Percentiles rank a stretch among this genome's conserved stretches.
These are phyloP conservation scores for Hemerocallis citrina DNA, from an alignment of 106 monocot genomes.

Conservation along the genomic window DNA sequence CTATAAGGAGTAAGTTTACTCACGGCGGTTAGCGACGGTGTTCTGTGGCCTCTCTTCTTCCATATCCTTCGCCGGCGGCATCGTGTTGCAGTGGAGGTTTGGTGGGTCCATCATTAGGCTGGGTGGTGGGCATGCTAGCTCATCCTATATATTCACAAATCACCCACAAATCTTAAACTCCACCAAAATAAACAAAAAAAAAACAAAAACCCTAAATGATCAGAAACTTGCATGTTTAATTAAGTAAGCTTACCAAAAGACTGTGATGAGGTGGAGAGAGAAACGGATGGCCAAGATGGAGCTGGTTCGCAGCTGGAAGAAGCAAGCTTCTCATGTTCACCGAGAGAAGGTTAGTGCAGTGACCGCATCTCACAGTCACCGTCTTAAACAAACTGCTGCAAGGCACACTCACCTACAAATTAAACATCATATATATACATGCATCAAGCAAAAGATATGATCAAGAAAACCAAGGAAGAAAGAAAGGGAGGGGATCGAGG, in stretches of 20 bases:
- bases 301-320: conserved; percentile 49
- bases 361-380: conserved; percentile 89
- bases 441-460: too few species aligned
- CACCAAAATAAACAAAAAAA: background rate
- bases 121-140: conserved; percentile 42
- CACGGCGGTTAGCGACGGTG: conserved; percentile 76
- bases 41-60: conserved; percentile 42
- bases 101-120: conserved; percentile 47
- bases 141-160: conserved; percentile 3
- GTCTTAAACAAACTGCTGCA: conserved; percentile 90
- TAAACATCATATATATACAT: too few species aligned
- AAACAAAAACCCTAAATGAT: too few species aligned
- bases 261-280: conserved; percentile 41
- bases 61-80: conserved; percentile 22
- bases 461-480: background rate
- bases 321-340: conserved; percentile 92
- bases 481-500: background rate
- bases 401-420: conserved; percentile 83
- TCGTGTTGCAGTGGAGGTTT: conserved; percentile 17
- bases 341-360: conserved; percentile 88
- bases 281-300: conserved; percentile 48
- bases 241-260: conserved; percentile 73
- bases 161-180: background rate
- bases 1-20: conserved; percentile 9
- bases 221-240: too few species aligned